Evolutionary conservation across 352 stramenopile genomes (phyloP), one percentile per base, ranked within the genome.

Genomic region (Globisporangium uncinulatum): DNA sequence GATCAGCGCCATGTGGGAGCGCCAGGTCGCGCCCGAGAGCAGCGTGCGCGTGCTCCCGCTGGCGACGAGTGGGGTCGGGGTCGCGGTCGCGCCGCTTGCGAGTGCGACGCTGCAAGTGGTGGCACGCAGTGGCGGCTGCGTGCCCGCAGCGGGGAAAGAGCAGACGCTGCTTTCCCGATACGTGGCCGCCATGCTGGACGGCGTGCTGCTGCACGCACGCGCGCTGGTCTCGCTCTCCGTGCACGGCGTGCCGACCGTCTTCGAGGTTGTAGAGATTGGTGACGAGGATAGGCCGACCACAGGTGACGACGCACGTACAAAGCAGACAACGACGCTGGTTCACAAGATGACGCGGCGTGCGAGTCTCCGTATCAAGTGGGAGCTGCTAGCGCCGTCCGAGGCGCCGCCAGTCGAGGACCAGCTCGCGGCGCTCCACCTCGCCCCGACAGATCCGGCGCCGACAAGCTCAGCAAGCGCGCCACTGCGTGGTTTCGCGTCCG

Each of bases 1-100:
- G 47, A 59, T 92, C 3, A 88, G 76, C 68, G 73, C 65, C 56
- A 83, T 92, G 65, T 92, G 83, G 83, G 81, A 89, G 62, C 69
- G 67, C 8, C 64, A 70, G 34, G 59, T 86, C 1, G 51, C 32
- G 5, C 48, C 61, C 24, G 47, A 68, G 57, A 24, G 60, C 19
- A 63, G 53, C n/a, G 69, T 79, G 13, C 52, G 68, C 17, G 55
- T 73, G 31, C 20, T 78, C 17, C 41, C 62, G 20, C 31, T 62
- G n/a, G 42, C 42, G 42, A 47, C 17, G 42, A 60, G 20, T 5
- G 45, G 44, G 41, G 54, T 55, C 7, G 45, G 44, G 41, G 54
- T 55, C 13, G 49, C 20, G 5, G 56, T 62, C 8, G 74, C 76
- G 6, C 42, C 42, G 42, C 6, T 14, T 9, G 65, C 58, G 21